phyloP scores from a whole-genome alignment of 2,329 filamentous ascomycete species.

The Penicillium oxalicum region DNA sequence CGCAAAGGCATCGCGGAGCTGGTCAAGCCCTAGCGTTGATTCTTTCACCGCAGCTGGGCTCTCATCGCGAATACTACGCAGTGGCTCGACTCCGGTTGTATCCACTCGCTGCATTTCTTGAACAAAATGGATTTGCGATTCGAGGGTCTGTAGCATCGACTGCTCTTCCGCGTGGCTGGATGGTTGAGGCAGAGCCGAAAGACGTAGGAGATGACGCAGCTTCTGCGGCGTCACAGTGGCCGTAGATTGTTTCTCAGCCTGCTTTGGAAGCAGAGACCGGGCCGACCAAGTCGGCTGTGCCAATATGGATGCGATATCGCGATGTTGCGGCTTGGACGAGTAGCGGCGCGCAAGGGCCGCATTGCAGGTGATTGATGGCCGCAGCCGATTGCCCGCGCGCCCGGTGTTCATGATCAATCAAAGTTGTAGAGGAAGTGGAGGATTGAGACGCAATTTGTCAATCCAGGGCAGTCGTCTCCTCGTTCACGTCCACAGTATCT shows the following conservation, averaged over 20 bases:
- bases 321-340: constrained; percentile 19
- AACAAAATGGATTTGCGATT: constrained; percentile 86
- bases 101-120: constrained; percentile 74
- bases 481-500: no score
- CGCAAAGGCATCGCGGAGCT: constrained; percentile 33
- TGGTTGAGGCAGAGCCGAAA: constrained; percentile 79
- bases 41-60: constrained; percentile 36
- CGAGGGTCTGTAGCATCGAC: constrained; percentile 66
- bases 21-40: constrained; percentile 34
- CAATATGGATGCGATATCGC: constrained; percentile 47
- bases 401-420: constrained; percentile 9
- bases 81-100: constrained; percentile 64
- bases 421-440: no score
- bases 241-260: constrained; percentile 23
- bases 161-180: constrained; percentile 56
- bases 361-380: constrained; percentile 8
- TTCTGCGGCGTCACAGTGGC: constrained; percentile 56
- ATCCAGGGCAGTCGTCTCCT: no score
- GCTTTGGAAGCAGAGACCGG: constrained; percentile 59
- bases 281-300: constrained; percentile 78
- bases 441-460: no score
- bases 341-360: constrained; percentile 14
- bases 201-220: constrained; percentile 76
- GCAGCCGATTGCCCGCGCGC: constrained; percentile 15
- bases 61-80: constrained; percentile 74